Conservation (phyloP, 306 rosid genomes). For the Casuarina glauca region DNA sequence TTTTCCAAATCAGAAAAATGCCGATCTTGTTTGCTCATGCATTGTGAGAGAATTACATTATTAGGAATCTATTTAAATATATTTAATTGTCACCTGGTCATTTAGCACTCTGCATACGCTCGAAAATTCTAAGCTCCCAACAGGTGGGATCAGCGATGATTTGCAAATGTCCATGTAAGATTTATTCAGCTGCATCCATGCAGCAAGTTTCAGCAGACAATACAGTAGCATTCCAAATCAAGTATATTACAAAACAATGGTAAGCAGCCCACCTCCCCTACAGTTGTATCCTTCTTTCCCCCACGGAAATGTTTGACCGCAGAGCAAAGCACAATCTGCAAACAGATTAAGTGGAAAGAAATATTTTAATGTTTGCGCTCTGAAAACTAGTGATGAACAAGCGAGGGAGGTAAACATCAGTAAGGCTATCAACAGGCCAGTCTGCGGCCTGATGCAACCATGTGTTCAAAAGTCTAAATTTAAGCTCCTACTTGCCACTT, state of each 20-base stretch:
- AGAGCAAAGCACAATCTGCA: slow-evolving; percentile 82
- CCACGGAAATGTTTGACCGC: slow-evolving; percentile 70
- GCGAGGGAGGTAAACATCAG: background rate
- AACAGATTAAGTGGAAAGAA: slow-evolving; percentile 17
- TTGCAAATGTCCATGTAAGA: slow-evolving; percentile 67
- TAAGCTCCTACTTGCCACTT: background rate
- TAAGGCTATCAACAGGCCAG: background rate
- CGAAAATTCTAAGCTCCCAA: slow-evolving; percentile 71
- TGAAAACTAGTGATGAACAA: background rate
- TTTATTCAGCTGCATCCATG: slow-evolving; percentile 66
- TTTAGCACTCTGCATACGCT: slow-evolving; percentile 76
- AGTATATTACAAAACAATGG: slow-evolving; percentile 1
- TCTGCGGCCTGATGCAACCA: background rate
- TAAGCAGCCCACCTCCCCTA: slow-evolving; percentile 64
- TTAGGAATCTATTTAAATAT: background rate
- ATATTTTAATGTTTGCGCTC: background rate
- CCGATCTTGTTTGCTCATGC: background rate
- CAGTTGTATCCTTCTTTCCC: slow-evolving; percentile 67
- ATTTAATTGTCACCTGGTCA: slow-evolving; percentile 68
- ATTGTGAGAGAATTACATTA: background rate
- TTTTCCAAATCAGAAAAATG: background rate
- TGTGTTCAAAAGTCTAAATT: background rate
- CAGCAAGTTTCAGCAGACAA: slow-evolving; percentile 13
- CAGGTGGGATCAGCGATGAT: slow-evolving; percentile 60
- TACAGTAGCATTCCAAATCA: background rate